phyloP scores from a whole-genome alignment of 192 early-diverging fungal genomes.

The Coemansia reversa region DNA sequence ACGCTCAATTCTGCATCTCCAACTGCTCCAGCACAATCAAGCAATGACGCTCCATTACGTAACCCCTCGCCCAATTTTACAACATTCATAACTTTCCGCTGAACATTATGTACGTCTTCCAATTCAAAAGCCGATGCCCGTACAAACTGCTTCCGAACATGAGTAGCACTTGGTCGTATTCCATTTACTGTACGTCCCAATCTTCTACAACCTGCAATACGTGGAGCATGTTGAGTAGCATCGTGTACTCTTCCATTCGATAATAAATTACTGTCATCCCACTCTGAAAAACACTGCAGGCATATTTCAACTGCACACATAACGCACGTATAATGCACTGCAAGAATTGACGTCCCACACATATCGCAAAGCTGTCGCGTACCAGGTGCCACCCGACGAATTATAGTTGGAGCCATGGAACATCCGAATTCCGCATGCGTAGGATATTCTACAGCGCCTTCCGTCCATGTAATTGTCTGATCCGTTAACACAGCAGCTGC shows the following conservation, averaged over 20 bases:
- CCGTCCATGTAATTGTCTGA: neutral
- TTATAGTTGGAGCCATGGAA: slow-evolving; percentile 26
- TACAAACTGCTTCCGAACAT: slow-evolving; percentile 27
- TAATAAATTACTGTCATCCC: slow-evolving; percentile 9
- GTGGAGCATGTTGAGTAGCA: neutral
- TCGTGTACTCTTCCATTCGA: neutral
- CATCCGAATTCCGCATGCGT: slow-evolving; percentile 21
- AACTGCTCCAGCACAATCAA: slow-evolving; percentile 22
- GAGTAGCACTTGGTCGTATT: neutral
- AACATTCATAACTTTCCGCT: no score
- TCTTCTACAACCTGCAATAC: slow-evolving; percentile 3
- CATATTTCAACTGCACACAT: slow-evolving; percentile 51
- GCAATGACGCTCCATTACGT: neutral
- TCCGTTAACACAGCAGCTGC: neutral
- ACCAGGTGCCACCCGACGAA: slow-evolving; percentile 1
- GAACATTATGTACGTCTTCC: slow-evolving; percentile 4
- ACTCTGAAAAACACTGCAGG: slow-evolving; percentile 37
- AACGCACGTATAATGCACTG: slow-evolving; percentile 44
- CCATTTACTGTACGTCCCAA: neutral
- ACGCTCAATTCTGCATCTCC: neutral
- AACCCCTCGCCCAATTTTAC: no score
- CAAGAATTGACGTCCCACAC: slow-evolving; percentile 53
- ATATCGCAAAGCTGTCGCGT: slow-evolving; percentile 56
- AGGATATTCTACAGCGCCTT: slow-evolving; percentile 11
- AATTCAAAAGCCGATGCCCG: slow-evolving; percentile 14